A percentile compares a stretch with the other conserved stretches of the same genome.
Conservation (phyloP, 345 rosid genomes). For the Conringia planisiliqua region DNA sequence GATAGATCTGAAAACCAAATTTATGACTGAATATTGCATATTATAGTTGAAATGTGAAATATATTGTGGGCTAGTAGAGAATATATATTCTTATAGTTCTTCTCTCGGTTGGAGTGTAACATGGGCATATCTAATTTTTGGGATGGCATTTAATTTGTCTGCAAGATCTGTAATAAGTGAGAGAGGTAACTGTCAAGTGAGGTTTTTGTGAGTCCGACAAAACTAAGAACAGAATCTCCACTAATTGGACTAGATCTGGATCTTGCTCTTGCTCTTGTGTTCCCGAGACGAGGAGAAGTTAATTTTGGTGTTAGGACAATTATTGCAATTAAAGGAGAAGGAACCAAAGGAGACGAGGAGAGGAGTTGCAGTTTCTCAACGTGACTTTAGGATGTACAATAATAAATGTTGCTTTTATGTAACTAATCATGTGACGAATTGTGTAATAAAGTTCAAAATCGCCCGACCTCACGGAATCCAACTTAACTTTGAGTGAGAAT, state of each 20-base stretch:
- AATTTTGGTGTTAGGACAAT: slow-evolving; percentile 4
- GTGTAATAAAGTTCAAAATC: not conserved
- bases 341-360: not conserved
- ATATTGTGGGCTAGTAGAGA: not conserved
- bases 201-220: slow-evolving; percentile 26
- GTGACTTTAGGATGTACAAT: not conserved
- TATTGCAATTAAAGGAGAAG: slow-evolving; percentile 21
- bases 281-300: slow-evolving; percentile 18
- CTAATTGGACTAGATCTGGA: slow-evolving; percentile 29
- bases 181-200: slow-evolving; percentile 15
- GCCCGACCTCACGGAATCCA: not conserved
- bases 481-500: not conserved
- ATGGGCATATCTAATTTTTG: slow-evolving; percentile 25
- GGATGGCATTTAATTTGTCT: slow-evolving; percentile 27
- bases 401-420: slow-evolving; percentile 5
- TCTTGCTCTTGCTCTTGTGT: slow-evolving; percentile 22
- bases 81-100: not conserved
- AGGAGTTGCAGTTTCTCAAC: slow-evolving; percentile 7
- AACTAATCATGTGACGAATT: not conserved
- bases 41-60: not conserved
- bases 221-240: slow-evolving; percentile 15
- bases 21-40: not conserved
- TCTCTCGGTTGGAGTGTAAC: slow-evolving; percentile 16
- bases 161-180: slow-evolving; percentile 32
- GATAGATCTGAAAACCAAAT: too few species aligned